Conservation (phyloP, 768 basidiomycete genomes). For the Scleroderma citrinum region DNA sequence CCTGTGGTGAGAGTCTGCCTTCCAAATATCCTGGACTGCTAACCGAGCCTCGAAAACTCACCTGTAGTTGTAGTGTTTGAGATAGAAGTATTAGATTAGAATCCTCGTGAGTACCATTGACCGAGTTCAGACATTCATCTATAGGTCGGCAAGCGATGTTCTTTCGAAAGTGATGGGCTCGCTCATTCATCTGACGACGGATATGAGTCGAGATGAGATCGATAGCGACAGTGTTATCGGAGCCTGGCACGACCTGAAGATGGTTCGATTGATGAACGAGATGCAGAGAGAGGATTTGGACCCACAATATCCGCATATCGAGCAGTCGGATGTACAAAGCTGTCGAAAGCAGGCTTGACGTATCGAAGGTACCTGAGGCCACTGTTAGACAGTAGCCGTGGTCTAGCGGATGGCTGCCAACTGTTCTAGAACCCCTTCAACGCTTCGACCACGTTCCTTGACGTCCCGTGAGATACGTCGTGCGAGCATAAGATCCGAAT, state of each 20-base stretch:
- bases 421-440: constrained; percentile 89
- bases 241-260: constrained; percentile 90
- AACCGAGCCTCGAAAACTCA: constrained; percentile 24
- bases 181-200: constrained; percentile 73
- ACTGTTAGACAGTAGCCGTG: neutral
- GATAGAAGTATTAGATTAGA: constrained; percentile 61
- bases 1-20: constrained; percentile 38
- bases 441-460: constrained; percentile 77
- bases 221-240: constrained; percentile 84
- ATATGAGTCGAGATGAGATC: constrained; percentile 92
- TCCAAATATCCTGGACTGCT: neutral
- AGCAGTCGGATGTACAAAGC: constrained; percentile 86
- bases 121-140: constrained; percentile 29
- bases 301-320: constrained; percentile 83
- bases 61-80: constrained; percentile 76
- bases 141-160: constrained; percentile 55
- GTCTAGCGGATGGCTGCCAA: constrained; percentile 27
- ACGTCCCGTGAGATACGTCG: constrained; percentile 85
- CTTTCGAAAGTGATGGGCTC: constrained; percentile 65
- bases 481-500: constrained; percentile 96
- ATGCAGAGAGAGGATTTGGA: neutral
- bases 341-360: constrained; percentile 93
- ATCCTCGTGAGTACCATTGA: constrained; percentile 37
- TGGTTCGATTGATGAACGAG: neutral
- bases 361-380: constrained; percentile 77